Base-by-base conservation (phyloP, 768 basidiomycete species). In the Boletus rubropictus region DNA sequence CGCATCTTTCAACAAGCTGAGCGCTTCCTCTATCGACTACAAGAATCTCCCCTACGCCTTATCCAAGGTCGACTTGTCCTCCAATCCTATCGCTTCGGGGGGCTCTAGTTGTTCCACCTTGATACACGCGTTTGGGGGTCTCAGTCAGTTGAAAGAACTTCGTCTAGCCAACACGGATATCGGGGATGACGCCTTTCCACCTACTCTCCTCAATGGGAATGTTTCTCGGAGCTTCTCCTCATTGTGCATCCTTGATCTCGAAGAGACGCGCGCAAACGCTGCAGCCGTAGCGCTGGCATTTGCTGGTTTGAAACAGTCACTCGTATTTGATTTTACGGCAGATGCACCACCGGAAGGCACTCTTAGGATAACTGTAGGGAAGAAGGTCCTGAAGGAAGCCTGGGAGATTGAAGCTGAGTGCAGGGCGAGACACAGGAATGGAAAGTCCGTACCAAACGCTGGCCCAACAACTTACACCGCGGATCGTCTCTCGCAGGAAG, bases 341-440 rank as follows among this genome's bases (percentile, higher is more conserved):
- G 77, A 80, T 27, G 76, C 79, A 34, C 78, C 79, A 7, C 69
- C 72, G 3, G 69, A 70, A 32, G 82, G 81, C 15, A 69, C 75
- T 0, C 58, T 77, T 3, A 73, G 75, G 39, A 68, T 90, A 17
- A 69, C 81, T 15, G 72, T 88, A 2, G 89, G 88, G 14, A 88
- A 87, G 68, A 75, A 73, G 53, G 69, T 87, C 21, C 57, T 85
- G 47, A 81, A 80, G 59, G 89, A 91, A 63, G 64, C 77, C 27
- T 90, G 89, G 89, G 89, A 91, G 60, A 52, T 91, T 11, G 87
- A 87, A 59, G 69, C 80, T 15, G 88, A 91, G 57, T 68, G 72
- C 40, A 72, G 75, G 38, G 56, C 69, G 4, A 77, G 73, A 46
- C 62, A 62, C n/a, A 72, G 72, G 29, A 63, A 54, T 36, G 68